Evolutionary conservation across 2,329 filamentous ascomycete species (phyloP).

Genomic region (Alternaria gaisen): DNA sequence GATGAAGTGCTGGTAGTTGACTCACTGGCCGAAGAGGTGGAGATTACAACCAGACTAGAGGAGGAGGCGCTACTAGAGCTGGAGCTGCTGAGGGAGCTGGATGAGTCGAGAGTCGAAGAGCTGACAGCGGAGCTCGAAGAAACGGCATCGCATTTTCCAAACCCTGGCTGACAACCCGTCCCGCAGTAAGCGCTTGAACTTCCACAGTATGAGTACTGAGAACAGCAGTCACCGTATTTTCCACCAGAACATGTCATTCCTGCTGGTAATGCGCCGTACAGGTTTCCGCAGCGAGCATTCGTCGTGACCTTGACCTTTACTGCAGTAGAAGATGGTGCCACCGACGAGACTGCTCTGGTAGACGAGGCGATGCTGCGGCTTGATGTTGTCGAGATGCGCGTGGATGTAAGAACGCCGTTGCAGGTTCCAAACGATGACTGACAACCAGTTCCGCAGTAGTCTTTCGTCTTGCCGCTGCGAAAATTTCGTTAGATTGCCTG

Average conservation of each 20-base stretch:
- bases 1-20: neutral
- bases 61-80: neutral
- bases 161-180: neutral
- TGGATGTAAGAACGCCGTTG: neutral
- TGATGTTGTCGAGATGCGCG: neutral
- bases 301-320: neutral
- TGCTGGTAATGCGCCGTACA: slow-evolving; percentile 3
- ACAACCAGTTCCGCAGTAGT: slow-evolving; percentile 7
- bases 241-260: slow-evolving; percentile 5
- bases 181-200: slow-evolving; percentile 10
- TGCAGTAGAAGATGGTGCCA: neutral
- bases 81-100: neutral
- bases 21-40: neutral
- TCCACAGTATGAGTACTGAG: slow-evolving; percentile 15
- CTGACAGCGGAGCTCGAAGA: neutral
- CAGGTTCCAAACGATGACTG: slow-evolving; percentile 5
- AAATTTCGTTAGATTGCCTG: too few relatives aligned
- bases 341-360: too few relatives aligned
- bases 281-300: slow-evolving; percentile 12
- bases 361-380: neutral
- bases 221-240: slow-evolving; percentile 12
- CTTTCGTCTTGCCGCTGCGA: neutral
- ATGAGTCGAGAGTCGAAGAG: neutral
- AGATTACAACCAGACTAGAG: neutral
- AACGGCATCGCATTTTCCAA: neutral